Conservation (phyloP, 495 filamentous ascomycete species). For the Penicillium canariense region DNA sequence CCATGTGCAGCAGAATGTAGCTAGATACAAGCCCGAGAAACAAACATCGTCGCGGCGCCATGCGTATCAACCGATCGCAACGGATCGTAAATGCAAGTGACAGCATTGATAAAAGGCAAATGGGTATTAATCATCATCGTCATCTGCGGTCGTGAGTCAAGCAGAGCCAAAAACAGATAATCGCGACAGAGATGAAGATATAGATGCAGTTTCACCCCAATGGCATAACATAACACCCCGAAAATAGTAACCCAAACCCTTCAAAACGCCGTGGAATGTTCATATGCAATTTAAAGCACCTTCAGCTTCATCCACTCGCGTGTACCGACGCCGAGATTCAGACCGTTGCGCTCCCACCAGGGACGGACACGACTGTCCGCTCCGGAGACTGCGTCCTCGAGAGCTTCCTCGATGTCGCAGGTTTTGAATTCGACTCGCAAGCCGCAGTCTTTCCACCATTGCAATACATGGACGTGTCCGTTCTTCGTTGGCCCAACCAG, state of each 20-base stretch:
- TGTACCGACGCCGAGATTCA: slow-evolving; percentile 81
- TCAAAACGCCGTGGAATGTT: not conserved
- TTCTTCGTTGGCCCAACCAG: slow-evolving; percentile 85
- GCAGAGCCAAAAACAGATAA: slow-evolving; percentile 5
- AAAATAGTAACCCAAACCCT: slow-evolving; percentile 6
- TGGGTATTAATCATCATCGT: slow-evolving; percentile 29
- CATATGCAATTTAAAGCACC: slow-evolving; percentile 40
- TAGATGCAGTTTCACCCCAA: not conserved
- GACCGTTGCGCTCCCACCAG: slow-evolving; percentile 90
- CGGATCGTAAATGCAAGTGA: slow-evolving; percentile 10
- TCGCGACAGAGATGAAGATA: not conserved
- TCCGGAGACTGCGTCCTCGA: slow-evolving; percentile 72
- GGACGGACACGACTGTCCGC: slow-evolving; percentile 64
- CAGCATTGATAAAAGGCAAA: slow-evolving; percentile 20
- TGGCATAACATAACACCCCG: slow-evolving; percentile 1
- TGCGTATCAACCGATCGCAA: no score
- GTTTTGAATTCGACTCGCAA: slow-evolving; percentile 87
- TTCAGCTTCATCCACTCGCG: slow-evolving; percentile 93
- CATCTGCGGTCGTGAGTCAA: slow-evolving; percentile 21
- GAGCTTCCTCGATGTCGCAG: slow-evolving; percentile 89
- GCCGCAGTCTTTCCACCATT: slow-evolving; percentile 85
- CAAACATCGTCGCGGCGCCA: not conserved
- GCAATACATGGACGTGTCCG: slow-evolving; percentile 75
- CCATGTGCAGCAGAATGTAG: slow-evolving; percentile 3
- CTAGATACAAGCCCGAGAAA: slow-evolving; percentile 6